These are phyloP conservation scores for Pythium oligandrum DNA, from an alignment of 352 stramenopile species.

Conservation along the genomic window DNA sequence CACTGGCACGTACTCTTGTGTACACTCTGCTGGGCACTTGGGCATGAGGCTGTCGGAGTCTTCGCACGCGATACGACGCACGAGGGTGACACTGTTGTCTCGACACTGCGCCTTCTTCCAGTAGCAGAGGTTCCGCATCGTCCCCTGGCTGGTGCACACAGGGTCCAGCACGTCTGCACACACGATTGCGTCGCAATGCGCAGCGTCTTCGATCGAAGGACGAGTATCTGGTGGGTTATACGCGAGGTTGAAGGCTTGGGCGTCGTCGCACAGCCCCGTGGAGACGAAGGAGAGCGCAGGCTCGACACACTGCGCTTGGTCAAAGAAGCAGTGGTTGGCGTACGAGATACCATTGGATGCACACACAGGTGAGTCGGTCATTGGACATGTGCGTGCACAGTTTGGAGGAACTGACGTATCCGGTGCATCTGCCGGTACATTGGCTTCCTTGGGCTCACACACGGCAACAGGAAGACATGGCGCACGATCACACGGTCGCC, in stretches of 20 bases:
- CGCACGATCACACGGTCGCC: constrained; percentile 24
- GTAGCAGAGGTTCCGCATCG: constrained; percentile 44
- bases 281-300: constrained; percentile 17
- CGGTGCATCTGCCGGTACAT: neutral
- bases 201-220: neutral
- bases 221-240: constrained; percentile 20
- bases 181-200: constrained; percentile 21
- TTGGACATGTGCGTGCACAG: constrained; percentile 31
- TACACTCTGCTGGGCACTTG: constrained; percentile 31
- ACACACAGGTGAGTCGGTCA: constrained; percentile 36
- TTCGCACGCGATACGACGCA: constrained; percentile 26
- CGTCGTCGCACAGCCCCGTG: constrained; percentile 23
- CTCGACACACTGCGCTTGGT: constrained; percentile 32
- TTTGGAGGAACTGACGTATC: neutral
- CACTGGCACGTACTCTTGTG: constrained; percentile 32
- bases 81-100: constrained; percentile 11
- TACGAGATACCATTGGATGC: constrained; percentile 42
- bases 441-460: constrained; percentile 26
- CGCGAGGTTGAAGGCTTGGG: constrained; percentile 20
- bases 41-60: constrained; percentile 6
- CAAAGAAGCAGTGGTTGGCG: constrained; percentile 46
- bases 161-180: constrained; percentile 39
- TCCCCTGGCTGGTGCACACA: constrained; percentile 43
- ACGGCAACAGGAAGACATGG: constrained; percentile 42
- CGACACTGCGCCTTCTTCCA: constrained; percentile 29